Evolutionary conservation across 2,329 filamentous ascomycete species (phyloP), one percentile per base, ranked within the genome.

Genomic region (Xylariales sp.): DNA sequence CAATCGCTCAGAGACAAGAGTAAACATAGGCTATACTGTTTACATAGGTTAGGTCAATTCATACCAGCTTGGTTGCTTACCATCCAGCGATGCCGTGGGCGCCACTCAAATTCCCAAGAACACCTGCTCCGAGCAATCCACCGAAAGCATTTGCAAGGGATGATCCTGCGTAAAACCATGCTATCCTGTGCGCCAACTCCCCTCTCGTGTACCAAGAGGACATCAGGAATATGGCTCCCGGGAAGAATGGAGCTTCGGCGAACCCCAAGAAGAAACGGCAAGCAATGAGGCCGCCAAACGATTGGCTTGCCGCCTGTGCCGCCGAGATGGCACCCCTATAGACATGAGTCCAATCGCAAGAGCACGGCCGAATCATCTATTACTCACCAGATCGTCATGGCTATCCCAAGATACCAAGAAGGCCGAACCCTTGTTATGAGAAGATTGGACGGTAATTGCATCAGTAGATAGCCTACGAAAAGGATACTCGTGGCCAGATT

Each of bases 361-460:
- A 27, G n/a, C 24, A 27, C 8, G 24, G 24, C n/a, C 7, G 24
- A 8, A 27, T 8, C 24, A 8, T 27, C 29, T 32, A 7, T 21
- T 9, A 36, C 24, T 38, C 22, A 42, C 7, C 57, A 60, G 11
- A 60, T 52, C 0, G 65, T 60, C 53, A 74, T 73, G 0, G 68
- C 68, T 1, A 59, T 55, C 0, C 72, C 65, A 2, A 82, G 64
- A 46, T 78, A 81, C 1, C 73, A 42, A 2, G 72, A 73, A 1
- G 77, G 77, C 8, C 68, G 64, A 21, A 78, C 59, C 3, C 71
- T 62, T 0, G 76, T 79, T 3, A 82, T 59, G 0, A 78, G 51
- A 43, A 82, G 63, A 46, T 82, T 83, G 0, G 76, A 80, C 0
- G 78, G 79, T 0, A 82, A 59, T 53, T 82, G 77, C 70, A 81